These are phyloP conservation scores for Dothideomycetes sp. DNA, from an alignment of 2,329 filamentous ascomycete genomes.

Conservation along the genomic window DNA sequence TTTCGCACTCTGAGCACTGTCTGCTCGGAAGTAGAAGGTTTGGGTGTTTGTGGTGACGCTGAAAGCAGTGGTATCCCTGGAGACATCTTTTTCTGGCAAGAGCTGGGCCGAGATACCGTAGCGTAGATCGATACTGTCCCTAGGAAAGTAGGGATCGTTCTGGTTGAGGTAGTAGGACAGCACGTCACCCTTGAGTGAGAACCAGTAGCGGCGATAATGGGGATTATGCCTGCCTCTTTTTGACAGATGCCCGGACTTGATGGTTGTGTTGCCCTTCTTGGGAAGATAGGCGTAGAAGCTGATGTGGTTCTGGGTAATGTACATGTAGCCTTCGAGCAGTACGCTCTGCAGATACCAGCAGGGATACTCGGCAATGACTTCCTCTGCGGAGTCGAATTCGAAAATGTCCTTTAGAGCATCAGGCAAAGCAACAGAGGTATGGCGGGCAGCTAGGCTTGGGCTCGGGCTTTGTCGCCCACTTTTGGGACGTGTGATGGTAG, in stretches of 20 bases:
- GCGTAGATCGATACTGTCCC: constrained; percentile 81
- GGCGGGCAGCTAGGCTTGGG: constrained; percentile 9
- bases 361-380: constrained; percentile 81
- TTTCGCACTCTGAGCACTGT: constrained; percentile 76
- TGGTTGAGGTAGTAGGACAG: constrained; percentile 80
- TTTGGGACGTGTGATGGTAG: constrained; percentile 13
- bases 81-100: constrained; percentile 55
- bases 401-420: constrained; percentile 49
- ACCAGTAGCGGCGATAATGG: constrained; percentile 86
- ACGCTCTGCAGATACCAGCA: constrained; percentile 91
- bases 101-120: constrained; percentile 83
- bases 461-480: constrained; percentile 14
- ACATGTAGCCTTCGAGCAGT: constrained; percentile 87
- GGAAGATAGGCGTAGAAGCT: constrained; percentile 98
- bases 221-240: constrained; percentile 85
- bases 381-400: constrained; percentile 68
- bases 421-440: constrained; percentile 7
- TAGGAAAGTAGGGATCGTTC: constrained; percentile 80
- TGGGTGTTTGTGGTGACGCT: constrained; percentile 71
- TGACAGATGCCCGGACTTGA: constrained; percentile 78
- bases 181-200: constrained; percentile 82
- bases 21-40: constrained; percentile 78
- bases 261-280: constrained; percentile 63
- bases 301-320: constrained; percentile 84
- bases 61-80: constrained; percentile 65